Conservation (phyloP, 75 land plant species). For the Larix kaempferi region DNA sequence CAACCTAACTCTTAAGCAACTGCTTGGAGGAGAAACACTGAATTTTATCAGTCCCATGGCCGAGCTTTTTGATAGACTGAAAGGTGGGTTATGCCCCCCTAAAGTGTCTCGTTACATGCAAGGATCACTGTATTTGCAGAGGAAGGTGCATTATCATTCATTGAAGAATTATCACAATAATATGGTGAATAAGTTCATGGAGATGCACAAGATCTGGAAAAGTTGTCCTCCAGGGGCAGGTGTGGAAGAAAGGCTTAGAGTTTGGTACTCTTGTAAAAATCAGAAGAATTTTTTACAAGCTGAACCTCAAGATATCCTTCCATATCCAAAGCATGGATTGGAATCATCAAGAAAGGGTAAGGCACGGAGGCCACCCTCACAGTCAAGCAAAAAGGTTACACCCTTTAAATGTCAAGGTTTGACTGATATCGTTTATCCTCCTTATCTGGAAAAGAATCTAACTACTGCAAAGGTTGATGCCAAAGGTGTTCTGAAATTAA, state of each 20-base stretch:
- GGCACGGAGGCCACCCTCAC: not conserved
- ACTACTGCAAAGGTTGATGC: constrained; percentile 1
- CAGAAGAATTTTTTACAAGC: constrained; percentile 3
- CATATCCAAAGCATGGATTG: constrained; percentile 13
- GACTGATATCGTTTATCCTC: not conserved
- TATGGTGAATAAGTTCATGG: constrained; percentile 23
- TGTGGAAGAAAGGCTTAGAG: constrained; percentile 19
- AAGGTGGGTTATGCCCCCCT: constrained; percentile 29
- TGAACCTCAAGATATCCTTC: constrained; percentile 11
- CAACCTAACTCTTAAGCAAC: constrained; percentile 24
- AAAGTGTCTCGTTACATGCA: constrained; percentile 17
- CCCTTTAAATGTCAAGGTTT: not conserved
- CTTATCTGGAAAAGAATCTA: not conserved
- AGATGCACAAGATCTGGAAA: constrained; percentile 34
- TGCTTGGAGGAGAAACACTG: constrained; percentile 22
- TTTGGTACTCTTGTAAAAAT: constrained; percentile 17
- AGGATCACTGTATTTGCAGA: constrained; percentile 18
- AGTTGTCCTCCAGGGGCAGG: constrained; percentile 13
- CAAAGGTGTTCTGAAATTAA: constrained; percentile 12
- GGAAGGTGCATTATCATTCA: constrained; percentile 17
- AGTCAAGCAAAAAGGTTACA: constrained; percentile 1
- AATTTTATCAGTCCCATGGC: constrained; percentile 31
- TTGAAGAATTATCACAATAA: constrained; percentile 32
- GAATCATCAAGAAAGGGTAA: constrained; percentile 11
- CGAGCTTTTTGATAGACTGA: constrained; percentile 20